Percentiles rank a stretch among this genome's conserved stretches.
These are phyloP conservation scores for Acer negundo DNA, from an alignment of 345 rosid species.

Conservation along the genomic window DNA sequence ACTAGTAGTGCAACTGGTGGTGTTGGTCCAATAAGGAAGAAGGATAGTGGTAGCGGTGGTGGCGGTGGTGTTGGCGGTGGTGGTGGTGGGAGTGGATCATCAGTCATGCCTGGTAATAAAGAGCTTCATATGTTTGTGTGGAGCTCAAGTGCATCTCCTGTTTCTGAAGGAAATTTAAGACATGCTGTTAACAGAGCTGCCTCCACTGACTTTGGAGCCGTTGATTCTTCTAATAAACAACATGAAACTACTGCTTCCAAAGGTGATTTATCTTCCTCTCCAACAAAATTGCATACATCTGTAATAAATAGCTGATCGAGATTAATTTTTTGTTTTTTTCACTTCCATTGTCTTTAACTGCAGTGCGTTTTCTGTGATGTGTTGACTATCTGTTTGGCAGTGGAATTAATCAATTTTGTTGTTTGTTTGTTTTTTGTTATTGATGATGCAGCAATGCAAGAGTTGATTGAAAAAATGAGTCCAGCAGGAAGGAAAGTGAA, in stretches of 20 bases:
- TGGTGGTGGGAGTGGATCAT: not conserved
- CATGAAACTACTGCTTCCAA: conserved; percentile 16
- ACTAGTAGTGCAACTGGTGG: conserved; percentile 11
- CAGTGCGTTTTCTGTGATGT: no score
- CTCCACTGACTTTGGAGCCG: conserved; percentile 15
- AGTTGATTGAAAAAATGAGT: conserved; percentile 17
- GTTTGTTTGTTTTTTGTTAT: no score
- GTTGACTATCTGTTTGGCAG: no score
- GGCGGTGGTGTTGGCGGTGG: not conserved
- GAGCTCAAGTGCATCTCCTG: conserved; percentile 45
- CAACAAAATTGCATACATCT: no score
- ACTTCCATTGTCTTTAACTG: no score
- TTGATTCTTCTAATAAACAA: conserved; percentile 11
- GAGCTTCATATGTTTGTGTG: conserved; percentile 52
- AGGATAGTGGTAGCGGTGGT: not conserved
- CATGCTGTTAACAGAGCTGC: conserved; percentile 23
- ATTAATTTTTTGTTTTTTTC: no score
- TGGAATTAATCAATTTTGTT: no score
- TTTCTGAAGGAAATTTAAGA: conserved; percentile 29
- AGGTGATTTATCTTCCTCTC: conserved; percentile 5
- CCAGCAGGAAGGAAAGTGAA: conserved; percentile 9
- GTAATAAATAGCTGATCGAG: no score
- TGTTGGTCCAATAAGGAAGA: not conserved
- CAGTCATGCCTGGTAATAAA: conserved; percentile 13
- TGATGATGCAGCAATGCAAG: conserved; percentile 14